Evolutionary conservation across 495 filamentous ascomycete genomes (phyloP).

Genomic region (Talaromyces nanjingensis): DNA sequence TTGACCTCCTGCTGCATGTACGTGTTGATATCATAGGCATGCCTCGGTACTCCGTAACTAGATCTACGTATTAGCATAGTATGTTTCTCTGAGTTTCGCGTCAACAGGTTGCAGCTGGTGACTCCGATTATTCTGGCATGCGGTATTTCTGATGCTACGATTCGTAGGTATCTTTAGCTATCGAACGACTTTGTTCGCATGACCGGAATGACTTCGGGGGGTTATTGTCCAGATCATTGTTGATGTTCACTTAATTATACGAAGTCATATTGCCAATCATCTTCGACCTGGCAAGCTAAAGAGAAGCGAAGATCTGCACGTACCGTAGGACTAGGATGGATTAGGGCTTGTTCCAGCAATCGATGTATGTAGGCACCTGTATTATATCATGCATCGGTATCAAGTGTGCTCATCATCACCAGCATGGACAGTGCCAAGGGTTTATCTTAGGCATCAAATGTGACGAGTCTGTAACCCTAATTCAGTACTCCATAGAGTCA

Average conservation of each 20-base stretch:
- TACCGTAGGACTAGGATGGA: background rate
- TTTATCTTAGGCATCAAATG: background rate
- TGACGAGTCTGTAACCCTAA: background rate
- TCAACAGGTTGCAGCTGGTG: too few relatives aligned
- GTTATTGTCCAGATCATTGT: background rate
- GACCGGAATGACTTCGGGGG: background rate
- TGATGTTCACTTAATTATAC: background rate
- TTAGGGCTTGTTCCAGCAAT: background rate
- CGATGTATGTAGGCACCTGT: background rate
- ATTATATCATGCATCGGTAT: background rate
- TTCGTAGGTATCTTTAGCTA: background rate
- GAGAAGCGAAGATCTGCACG: background rate
- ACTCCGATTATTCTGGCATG: too few relatives aligned
- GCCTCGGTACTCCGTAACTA: too few relatives aligned
- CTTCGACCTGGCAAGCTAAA: background rate
- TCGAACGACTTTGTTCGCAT: background rate
- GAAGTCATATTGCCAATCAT: background rate
- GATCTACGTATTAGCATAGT: background rate
- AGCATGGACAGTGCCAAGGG: background rate
- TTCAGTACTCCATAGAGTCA: background rate
- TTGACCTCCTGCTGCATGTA: background rate
- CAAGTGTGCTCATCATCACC: background rate
- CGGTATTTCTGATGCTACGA: background rate
- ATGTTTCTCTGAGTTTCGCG: background rate
- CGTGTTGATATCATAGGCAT: background rate